Evolutionary conservation across 768 basidiomycete genomes (phyloP).

Genomic region (Suillus hirtellus): DNA sequence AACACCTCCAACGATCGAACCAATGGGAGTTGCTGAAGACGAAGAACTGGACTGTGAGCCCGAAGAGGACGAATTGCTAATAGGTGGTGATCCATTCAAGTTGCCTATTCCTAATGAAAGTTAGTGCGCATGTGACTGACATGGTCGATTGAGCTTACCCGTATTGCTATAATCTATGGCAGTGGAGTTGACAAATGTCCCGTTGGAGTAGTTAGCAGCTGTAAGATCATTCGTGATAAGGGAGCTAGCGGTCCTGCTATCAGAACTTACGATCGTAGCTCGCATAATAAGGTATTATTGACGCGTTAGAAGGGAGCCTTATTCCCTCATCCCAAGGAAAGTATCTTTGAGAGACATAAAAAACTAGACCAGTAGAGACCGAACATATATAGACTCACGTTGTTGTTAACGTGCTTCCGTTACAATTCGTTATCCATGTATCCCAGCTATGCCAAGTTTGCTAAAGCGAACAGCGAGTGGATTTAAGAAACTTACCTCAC

Average conservation of each 20-base stretch:
- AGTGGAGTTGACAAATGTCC: slow-evolving; percentile 16
- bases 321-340: slow-evolving; percentile 19
- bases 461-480: not conserved
- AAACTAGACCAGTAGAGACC: not conserved
- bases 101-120: slow-evolving; percentile 14
- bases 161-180: slow-evolving; percentile 12
- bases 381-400: slow-evolving; percentile 18
- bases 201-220: slow-evolving; percentile 23
- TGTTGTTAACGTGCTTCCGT: slow-evolving; percentile 15
- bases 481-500: slow-evolving; percentile 17
- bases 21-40: slow-evolving; percentile 7
- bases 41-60: slow-evolving; percentile 10
- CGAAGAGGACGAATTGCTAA: slow-evolving; percentile 7
- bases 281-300: slow-evolving; percentile 29
- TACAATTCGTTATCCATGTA: slow-evolving; percentile 21
- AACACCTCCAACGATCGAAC: slow-evolving; percentile 25
- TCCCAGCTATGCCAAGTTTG: slow-evolving; percentile 23
- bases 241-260: not conserved
- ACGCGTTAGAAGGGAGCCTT: slow-evolving; percentile 9
- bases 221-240: slow-evolving; percentile 9
- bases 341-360: slow-evolving; percentile 20
- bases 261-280: slow-evolving; percentile 23
- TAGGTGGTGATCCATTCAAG: slow-evolving; percentile 19
- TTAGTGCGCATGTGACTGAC: not conserved
- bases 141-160: slow-evolving; percentile 14